Base-by-base conservation (phyloP, 371 early-diverging fungal genomes). In the Batrachochytrium dendrobatidis region DNA sequence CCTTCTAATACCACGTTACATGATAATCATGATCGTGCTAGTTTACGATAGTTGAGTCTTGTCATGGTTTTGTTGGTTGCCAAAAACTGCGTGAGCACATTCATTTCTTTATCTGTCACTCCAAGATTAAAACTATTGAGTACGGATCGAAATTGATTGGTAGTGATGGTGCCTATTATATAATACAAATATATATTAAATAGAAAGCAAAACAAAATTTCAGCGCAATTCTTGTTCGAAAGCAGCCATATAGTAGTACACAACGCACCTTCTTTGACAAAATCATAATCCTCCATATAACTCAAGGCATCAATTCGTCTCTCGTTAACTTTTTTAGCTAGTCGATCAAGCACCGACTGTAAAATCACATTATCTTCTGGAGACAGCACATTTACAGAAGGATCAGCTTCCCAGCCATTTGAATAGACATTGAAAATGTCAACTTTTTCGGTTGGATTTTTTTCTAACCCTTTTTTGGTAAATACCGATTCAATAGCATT, bases 401-500 rank as follows among this genome's bases (percentile, higher is more conserved):
- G 65, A 43, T 69, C 70, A 17, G 60, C 44, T 51, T 60, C 63
- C 53, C 60, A 68, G n/a, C 53, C 63, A 43, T 63, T 55, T 17
- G 46, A 39, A 53, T 61, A 64, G 3, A 60, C 65, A 17, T 52
- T 53, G 55, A 79, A 79, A 5, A 39, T 48, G 17, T 56, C 56
- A 5, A 74, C 74, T 32, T 70, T 68, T 3, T 24, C 48, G n/a
- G 62, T 60, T 4, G 80, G 80, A 4, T 54, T 50, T 28, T 60
- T 62, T 26, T 71, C 74, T 12, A 79, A 53, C 2, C 65, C 71
- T 55, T 72, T 65, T 3, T 50, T 34, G 1, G 80, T 79, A 56
- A 77, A 77, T 28, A 79, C 80, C 3, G 70, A 60, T 35, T 79
- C 80, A 30, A 79, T 61, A 1, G 55, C 65, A 58, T 75, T 69